Base-by-base conservation (phyloP, 495 filamentous ascomycete species). In the Bombardia bombarda region DNA sequence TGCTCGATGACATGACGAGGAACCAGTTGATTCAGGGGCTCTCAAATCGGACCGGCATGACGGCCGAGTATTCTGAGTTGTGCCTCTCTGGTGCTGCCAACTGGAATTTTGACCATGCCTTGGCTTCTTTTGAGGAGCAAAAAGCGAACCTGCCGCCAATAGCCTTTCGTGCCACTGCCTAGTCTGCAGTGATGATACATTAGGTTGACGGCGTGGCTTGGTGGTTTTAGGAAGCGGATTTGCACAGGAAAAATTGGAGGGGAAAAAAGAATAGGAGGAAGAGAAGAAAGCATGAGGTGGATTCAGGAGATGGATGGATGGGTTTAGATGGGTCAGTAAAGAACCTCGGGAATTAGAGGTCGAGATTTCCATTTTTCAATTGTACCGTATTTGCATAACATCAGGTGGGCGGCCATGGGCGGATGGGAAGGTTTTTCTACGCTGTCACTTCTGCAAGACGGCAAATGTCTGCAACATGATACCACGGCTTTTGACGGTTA, bases 81-180 rank as follows among this genome's bases (percentile, higher is more conserved):
- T 89, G 86, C 49, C 67, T 92, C 4, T 69, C 73, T 0, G 75
- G 57, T 4, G 17, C 40, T n/a, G 81, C 77, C 47, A 74, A 74
- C 34, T 92, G 87, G 85, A 76, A 87, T 56, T 73, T 83, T 28
- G 75, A 82, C n/a, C 62, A 63, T 40, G 87, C 85, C 0, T 64
- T 83, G 49, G 66, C 68, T 42, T 74, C 77, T 28, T 90, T 89
- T 56, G 77, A 81, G 45, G 68, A 78, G 40, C 69, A 69, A 40
- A 77, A 63, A 58, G 61, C 53, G 1, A 46, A 60, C 26, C 19
- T 72, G 32, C 69, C 69, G 2, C 50, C 60, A 3, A 48, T 58
- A 12, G 69, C 68, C 8, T 72, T 72, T 45, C 45, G 24, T 13
- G 34, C 43, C 1, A 7, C 43, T 44, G 44, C 32, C 16, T 55